Evolutionary conservation across 2,329 filamentous ascomycete species (phyloP).

Genomic region (Alternaria triticimaculans): DNA sequence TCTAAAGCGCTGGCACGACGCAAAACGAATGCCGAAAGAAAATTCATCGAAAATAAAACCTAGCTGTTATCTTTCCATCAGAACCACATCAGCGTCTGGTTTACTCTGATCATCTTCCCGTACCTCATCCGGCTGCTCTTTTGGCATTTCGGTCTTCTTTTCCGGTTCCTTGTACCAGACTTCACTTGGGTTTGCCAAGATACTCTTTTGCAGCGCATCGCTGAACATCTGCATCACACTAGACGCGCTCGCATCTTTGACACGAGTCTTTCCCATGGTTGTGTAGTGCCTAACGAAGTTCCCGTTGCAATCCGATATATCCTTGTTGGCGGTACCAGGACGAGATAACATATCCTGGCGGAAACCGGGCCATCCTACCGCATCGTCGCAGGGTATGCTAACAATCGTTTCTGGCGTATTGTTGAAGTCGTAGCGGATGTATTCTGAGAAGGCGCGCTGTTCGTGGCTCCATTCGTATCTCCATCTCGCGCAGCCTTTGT

Average conservation of each 20-base stretch:
- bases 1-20: not conserved
- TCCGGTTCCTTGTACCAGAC: constrained; percentile 22
- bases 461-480: constrained; percentile 40
- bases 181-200: constrained; percentile 6
- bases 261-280: constrained; percentile 24
- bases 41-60: not conserved
- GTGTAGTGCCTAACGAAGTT: constrained; percentile 38
- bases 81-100: not conserved
- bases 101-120: not conserved
- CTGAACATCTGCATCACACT: constrained; percentile 22
- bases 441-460: constrained; percentile 44
- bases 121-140: not conserved
- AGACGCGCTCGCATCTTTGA: constrained; percentile 13
- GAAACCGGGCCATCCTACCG: constrained; percentile 42
- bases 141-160: not conserved
- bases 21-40: not conserved
- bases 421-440: constrained; percentile 44
- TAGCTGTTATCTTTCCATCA: not conserved
- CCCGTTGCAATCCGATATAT: constrained; percentile 32
- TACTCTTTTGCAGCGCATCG: constrained; percentile 15
- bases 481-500: constrained; percentile 37
- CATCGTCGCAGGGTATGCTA: constrained; percentile 44
- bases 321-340: constrained; percentile 7
- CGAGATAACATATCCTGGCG: constrained; percentile 14
- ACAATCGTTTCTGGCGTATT: constrained; percentile 32